Base-by-base conservation (phyloP, 257 asterid genomes). In the Rehmannia glutinosa region DNA sequence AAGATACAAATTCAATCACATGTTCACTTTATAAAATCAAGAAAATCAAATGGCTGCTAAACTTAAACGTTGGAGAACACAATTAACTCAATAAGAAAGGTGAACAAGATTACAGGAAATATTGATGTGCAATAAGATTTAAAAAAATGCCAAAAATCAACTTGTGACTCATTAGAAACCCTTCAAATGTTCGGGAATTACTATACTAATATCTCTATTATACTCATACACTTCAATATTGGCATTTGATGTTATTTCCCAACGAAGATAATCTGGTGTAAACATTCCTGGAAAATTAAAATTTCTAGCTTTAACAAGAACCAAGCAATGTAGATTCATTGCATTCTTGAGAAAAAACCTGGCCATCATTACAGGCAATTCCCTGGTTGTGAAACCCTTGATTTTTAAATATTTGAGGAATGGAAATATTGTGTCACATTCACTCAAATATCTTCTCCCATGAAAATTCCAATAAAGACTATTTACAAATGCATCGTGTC, bases 311-410 rank as follows among this genome's bases (percentile, higher is more conserved):
- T 64, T 73, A 6, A 78, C 77, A 11, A 78, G 23, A 0, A 49
- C 27, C 1, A 78, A 16, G 6, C 6, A 0, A 0, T 9, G 42
- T 0, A 73, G 25, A 5, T 23, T 2, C 1, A 42, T 39, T 3
- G 80, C 78, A 46, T 57, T 61, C 10, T 43, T 75, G 1, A 82
- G 72, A 28, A 81, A 69, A 12, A 39, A 57, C 36, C 30, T 66
- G 0, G 63, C 80, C 74, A 78, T 19, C 4, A 20, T 11, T n/a
- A 75, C 24, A 0, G 63, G 69, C 19, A 55, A 16, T 54, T 75
- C 76, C 16, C 20, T 72, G 15, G 12, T 6, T 2, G 74, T 70
- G 15, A 75, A 78, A 1, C 83, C 81, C 41, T 41, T 72, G n/a
- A 78, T 36, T 13, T 59, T 75, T 21, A 81, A 67, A 42, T 1